These are phyloP conservation scores for Russula compacta DNA, from an alignment of 768 basidiomycete species.

Conservation along the genomic window DNA sequence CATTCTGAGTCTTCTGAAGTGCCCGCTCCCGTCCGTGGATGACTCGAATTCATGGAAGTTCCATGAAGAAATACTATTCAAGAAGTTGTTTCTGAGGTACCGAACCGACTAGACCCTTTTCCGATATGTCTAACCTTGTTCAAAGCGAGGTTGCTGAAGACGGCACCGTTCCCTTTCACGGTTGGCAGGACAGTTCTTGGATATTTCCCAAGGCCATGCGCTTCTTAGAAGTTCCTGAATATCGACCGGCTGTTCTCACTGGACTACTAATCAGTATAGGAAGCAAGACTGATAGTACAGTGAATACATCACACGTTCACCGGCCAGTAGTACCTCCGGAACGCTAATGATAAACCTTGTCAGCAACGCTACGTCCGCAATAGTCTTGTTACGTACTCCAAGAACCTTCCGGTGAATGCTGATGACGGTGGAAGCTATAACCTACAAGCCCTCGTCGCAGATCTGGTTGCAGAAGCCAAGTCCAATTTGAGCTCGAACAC, in stretches of 20 bases:
- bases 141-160: constrained; percentile 25
- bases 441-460: constrained; percentile 42
- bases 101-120: constrained; percentile 14
- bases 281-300: constrained; percentile 78
- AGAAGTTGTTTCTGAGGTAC: constrained; percentile 46
- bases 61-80: constrained; percentile 38
- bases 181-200: constrained; percentile 69
- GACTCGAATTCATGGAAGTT: constrained; percentile 43
- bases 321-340: constrained; percentile 2
- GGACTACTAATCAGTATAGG: constrained; percentile 76
- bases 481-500: constrained; percentile 52
- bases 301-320: constrained; percentile 33
- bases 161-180: constrained; percentile 14
- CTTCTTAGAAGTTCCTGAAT: constrained; percentile 52
- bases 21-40: constrained; percentile 35
- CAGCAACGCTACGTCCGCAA: constrained; percentile 63
- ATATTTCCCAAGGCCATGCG: constrained; percentile 66
- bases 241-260: constrained; percentile 51
- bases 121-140: not conserved
- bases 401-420: constrained; percentile 36
- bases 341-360: constrained; percentile 19
- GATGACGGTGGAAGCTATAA: constrained; percentile 32
- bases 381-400: constrained; percentile 52
- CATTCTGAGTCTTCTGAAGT: constrained; percentile 42
- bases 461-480: constrained; percentile 48